Evolutionary conservation across 2,329 filamentous ascomycete genomes (phyloP).

Genomic region (Pestalotiopsis sp.): DNA sequence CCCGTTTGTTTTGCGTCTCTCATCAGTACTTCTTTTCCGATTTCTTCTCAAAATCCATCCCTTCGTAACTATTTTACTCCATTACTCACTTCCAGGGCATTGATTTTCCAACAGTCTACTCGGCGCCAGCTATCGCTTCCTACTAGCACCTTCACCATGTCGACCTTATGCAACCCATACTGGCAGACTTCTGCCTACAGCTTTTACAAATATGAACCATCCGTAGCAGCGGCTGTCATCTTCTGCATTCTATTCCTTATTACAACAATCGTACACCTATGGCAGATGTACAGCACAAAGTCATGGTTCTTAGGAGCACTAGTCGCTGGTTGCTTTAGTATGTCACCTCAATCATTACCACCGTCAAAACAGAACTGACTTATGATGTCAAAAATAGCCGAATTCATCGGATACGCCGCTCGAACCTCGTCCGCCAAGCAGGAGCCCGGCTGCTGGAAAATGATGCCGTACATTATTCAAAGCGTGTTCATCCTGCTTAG

Average conservation of each 20-base stretch:
- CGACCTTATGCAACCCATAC: neutral
- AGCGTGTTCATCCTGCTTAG: conserved; percentile 14
- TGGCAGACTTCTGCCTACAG: neutral
- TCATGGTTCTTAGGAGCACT: conserved; percentile 7
- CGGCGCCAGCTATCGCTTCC: too few species aligned
- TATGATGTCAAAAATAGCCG: neutral
- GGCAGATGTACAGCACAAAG: conserved; percentile 2
- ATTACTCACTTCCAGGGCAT: neutral
- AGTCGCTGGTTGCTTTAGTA: conserved; percentile 7
- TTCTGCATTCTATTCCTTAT: neutral
- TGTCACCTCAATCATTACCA: neutral
- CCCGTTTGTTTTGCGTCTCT: neutral
- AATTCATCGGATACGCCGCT: conserved; percentile 2
- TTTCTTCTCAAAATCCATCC: neutral
- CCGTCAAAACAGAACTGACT: neutral
- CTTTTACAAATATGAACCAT: neutral
- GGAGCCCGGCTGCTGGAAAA: conserved; percentile 4
- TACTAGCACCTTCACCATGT: neutral
- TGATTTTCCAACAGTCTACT: neutral
- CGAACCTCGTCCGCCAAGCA: neutral
- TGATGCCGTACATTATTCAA: conserved; percentile 15
- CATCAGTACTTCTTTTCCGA: neutral
- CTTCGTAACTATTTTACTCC: neutral
- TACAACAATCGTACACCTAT: neutral
- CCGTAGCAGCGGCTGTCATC: neutral